Conservation (phyloP, 176 grass and related monocot species). For the Oryza officinalis region DNA sequence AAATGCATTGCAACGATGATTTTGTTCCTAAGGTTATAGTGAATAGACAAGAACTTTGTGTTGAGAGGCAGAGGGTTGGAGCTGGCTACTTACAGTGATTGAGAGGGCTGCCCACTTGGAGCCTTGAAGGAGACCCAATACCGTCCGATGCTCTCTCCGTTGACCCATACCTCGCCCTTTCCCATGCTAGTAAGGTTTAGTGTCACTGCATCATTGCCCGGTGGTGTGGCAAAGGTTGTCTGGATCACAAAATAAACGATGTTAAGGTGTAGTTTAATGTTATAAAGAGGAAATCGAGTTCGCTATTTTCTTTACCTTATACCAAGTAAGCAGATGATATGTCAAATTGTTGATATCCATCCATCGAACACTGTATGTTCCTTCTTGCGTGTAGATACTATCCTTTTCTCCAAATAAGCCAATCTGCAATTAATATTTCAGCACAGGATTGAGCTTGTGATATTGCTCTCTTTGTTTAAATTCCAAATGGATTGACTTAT, state of each 20-base stretch:
- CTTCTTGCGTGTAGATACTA: conserved; percentile 51
- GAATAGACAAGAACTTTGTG: background rate
- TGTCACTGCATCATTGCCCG: conserved; percentile 56
- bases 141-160: conserved; percentile 85
- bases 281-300: background rate
- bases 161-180: conserved; percentile 88
- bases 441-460: background rate
- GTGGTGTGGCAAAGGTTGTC: conserved; percentile 70
- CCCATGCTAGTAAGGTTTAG: conserved; percentile 86
- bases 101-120: conserved; percentile 68
- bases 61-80: background rate
- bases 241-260: conserved; percentile 41
- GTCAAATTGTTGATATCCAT: conserved; percentile 40
- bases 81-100: conserved; percentile 52
- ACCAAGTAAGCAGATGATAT: conserved; percentile 65
- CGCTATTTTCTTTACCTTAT: conserved; percentile 54
- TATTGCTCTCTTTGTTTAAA: background rate
- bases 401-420: conserved; percentile 66
- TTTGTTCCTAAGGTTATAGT: background rate
- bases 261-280: background rate
- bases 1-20: conserved; percentile 8
- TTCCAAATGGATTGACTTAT: conserved; percentile 9
- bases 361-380: conserved; percentile 53
- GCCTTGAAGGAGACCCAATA: conserved; percentile 77
- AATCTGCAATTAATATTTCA: conserved; percentile 54